phyloP scores from a whole-genome alignment of 2,329 filamentous ascomycete genomes.

The Thermothelomyces thermophilus region DNA sequence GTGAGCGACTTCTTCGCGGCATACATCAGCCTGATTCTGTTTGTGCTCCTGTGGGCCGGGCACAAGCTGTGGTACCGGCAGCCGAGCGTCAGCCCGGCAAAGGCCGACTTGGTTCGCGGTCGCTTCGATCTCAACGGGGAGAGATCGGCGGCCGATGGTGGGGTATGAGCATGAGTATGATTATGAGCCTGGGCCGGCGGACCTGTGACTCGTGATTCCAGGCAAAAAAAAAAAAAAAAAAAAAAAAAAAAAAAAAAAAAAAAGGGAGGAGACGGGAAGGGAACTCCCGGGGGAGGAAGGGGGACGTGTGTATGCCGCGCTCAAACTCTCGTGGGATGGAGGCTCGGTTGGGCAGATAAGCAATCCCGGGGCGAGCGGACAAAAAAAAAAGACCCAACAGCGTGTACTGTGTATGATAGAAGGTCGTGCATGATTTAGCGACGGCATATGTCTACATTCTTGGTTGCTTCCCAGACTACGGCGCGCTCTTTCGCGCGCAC shows the following conservation, averaged over 20 bases:
- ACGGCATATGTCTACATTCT: conserved; percentile 5
- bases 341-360: too few species aligned
- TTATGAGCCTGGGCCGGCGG: too few species aligned
- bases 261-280: neutral
- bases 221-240: too few species aligned
- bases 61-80: conserved; percentile 49
- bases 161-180: conserved; percentile 3
- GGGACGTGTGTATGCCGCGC: too few species aligned
- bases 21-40: conserved; percentile 60
- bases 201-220: too few species aligned
- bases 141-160: conserved; percentile 8
- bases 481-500: neutral
- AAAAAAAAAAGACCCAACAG: neutral
- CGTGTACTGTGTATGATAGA: conserved; percentile 2
- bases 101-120: conserved; percentile 24
- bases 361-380: too few species aligned
- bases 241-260: too few species aligned
- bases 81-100: conserved; percentile 24
- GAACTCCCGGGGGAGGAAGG: too few species aligned
- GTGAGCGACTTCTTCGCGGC: conserved; percentile 55
- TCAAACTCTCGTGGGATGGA: too few species aligned
- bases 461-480: neutral
- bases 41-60: conserved; percentile 50
- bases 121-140: conserved; percentile 16
- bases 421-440: conserved; percentile 5